Conservation (phyloP, 1,284 basidiomycete genomes). For the Malassezia caprae region DNA sequence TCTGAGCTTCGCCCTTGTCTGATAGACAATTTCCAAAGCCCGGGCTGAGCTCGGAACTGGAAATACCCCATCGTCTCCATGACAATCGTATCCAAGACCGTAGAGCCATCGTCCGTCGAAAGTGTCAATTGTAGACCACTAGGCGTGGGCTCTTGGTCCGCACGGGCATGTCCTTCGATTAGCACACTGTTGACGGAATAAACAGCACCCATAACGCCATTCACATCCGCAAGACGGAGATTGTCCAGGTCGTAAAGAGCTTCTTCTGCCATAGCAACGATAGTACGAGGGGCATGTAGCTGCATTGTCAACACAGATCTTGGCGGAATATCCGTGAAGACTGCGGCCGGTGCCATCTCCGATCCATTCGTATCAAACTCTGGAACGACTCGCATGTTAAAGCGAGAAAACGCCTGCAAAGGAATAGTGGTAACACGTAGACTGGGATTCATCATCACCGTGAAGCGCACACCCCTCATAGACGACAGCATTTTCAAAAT, state of each 20-base stretch:
- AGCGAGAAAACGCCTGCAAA: conserved; percentile 86
- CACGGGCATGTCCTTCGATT: conserved; percentile 84
- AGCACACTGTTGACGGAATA: conserved; percentile 85
- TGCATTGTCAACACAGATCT: conserved; percentile 76
- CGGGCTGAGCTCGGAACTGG: conserved; percentile 86
- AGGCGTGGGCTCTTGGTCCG: conserved; percentile 61
- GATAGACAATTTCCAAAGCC: conserved; percentile 72
- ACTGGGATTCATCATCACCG: conserved; percentile 32
- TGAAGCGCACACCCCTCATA: conserved; percentile 26
- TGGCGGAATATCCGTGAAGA: conserved; percentile 50
- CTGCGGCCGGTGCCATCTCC: conserved; percentile 36
- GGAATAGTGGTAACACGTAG: conserved; percentile 58
- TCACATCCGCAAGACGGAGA: conserved; percentile 66
- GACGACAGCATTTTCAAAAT: conserved; percentile 48
- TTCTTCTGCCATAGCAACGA: conserved; percentile 80
- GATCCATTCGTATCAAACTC: conserved; percentile 61
- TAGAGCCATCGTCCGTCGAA: conserved; percentile 25
- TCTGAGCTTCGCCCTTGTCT: conserved; percentile 69
- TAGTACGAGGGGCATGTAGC: conserved; percentile 77
- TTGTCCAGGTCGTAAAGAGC: conserved; percentile 92
- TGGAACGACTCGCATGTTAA: conserved; percentile 58
- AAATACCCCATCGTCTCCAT: conserved; percentile 92
- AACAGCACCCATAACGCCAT: conserved; percentile 61
- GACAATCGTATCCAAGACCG: conserved; percentile 53
- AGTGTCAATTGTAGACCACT: conserved; percentile 51